Evolutionary conservation across 2,329 filamentous ascomycete species (phyloP), one percentile per base, ranked within the genome.

Genomic region (Claviceps digitariae): DNA sequence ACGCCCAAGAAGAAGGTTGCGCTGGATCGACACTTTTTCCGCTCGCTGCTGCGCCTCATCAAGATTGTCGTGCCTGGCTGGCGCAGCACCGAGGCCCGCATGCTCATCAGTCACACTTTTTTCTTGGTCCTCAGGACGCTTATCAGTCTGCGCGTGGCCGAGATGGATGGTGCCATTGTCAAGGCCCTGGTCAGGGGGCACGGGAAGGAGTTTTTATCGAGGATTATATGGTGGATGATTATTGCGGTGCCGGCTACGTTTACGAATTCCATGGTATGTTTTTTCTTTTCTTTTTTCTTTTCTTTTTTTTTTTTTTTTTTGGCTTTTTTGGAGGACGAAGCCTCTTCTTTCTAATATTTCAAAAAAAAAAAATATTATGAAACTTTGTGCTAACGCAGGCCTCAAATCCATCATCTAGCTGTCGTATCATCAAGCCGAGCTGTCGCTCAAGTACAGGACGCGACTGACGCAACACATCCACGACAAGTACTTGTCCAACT

Each of bases 151-250:
- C 95, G 95, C 68, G 93, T 98, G 23, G 93, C 93, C 2, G 90
- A 95, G 67, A 83, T 98, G 75, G 93, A 98, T 69, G 93, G 93
- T 47, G 83, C 84, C 56, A 81, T 98, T 56, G 93, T 98, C 55
- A 95, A 93, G 71, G 90, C 83, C 58, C 73, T 98, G 53, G 90
- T 98, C 47, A 84, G 90, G 68, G 93, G 93, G 2, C 93, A 85
- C 60, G 93, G 91, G 17, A 87, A 82, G 67, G 90, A 95, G 59
- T 98, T 98, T 60, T 65, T 97, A 61, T 83, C 84, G 60, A 83
- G 89, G 0, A 83, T 98, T 61, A 80, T 94, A 6, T 96, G 91
- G 90, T 98, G 93, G 93, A 98, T 98, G 93, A 68, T 91, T 53
- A 93, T 98, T 59, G 91, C 93, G 27, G 78, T 98, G 17, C 93